Conservation (phyloP, 2,329 filamentous ascomycete genomes). For the Diaporthe nobilis region DNA sequence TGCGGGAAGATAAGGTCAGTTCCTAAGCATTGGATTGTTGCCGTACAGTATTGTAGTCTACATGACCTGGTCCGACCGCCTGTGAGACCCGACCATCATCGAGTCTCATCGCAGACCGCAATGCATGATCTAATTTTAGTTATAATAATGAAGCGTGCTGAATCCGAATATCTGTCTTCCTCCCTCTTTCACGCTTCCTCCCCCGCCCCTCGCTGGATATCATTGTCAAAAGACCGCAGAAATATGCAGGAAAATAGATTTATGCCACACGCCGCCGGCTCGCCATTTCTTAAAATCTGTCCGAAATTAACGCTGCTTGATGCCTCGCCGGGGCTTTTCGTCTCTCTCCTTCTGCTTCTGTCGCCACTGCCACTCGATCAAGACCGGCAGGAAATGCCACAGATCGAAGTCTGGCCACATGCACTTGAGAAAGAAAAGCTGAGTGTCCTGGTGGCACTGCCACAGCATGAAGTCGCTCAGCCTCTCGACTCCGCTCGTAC, state of each 20-base stretch:
- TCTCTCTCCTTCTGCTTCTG: conserved; percentile 71
- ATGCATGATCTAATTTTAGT: conserved; percentile 11
- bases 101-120: background rate
- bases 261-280: background rate
- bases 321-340: conserved; percentile 55
- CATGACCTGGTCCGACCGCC: background rate
- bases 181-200: background rate
- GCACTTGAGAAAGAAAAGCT: conserved; percentile 92
- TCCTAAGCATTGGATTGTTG: background rate
- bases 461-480: conserved; percentile 99
- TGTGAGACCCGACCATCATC: background rate
- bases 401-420: conserved; percentile 97
- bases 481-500: conserved; percentile 92
- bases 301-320: conserved; percentile 50
- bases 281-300: no score
- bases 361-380: conserved; percentile 89
- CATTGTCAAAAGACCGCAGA: conserved; percentile 24
- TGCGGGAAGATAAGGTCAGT: conserved; percentile 20
- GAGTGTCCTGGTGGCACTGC: conserved; percentile 94
- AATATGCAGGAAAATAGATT: conserved; percentile 14
- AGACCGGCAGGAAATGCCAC: conserved; percentile 91
- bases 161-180: background rate
- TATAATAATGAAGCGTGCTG: background rate
- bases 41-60: background rate
- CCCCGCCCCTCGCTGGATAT: conserved; percentile 28